Conservation (phyloP, 495 filamentous ascomycete genomes). For the Tricharina praecox region DNA sequence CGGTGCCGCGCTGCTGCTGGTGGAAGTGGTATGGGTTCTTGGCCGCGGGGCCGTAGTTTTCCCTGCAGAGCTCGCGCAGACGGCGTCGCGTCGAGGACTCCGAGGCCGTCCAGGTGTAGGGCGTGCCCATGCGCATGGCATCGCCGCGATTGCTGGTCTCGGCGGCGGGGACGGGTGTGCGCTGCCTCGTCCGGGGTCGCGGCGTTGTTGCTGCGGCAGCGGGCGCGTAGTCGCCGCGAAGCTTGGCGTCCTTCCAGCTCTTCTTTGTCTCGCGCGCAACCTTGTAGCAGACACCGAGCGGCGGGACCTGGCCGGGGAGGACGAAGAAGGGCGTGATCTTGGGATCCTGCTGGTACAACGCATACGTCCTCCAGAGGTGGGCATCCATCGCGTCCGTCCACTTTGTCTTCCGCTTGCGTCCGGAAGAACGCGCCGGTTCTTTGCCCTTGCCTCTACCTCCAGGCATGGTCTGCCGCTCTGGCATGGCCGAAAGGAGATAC, state of each 20-base stretch:
- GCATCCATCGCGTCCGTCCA: constrained; percentile 88
- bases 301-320: constrained; percentile 69
- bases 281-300: constrained; percentile 73
- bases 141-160: constrained; percentile 18
- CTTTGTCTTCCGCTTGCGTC: constrained; percentile 23
- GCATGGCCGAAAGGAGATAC: background rate
- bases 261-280: constrained; percentile 72
- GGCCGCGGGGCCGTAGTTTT: constrained; percentile 58
- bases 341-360: constrained; percentile 75
- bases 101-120: constrained; percentile 59
- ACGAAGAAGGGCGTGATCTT: constrained; percentile 87
- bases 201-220: constrained; percentile 19
- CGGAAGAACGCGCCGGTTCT: background rate
- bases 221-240: constrained; percentile 15
- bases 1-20: constrained; percentile 23
- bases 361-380: constrained; percentile 83
- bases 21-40: constrained; percentile 36
- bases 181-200: constrained; percentile 5
- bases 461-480: constrained; percentile 13
- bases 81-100: constrained; percentile 62
- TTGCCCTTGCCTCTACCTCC: constrained; percentile 5
- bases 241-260: constrained; percentile 56
- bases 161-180: background rate
- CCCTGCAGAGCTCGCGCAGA: constrained; percentile 67
- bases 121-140: constrained; percentile 21